These are phyloP conservation scores for Ambrosia trifida DNA, from an alignment of 129 eudicot species.

Conservation along the genomic window DNA sequence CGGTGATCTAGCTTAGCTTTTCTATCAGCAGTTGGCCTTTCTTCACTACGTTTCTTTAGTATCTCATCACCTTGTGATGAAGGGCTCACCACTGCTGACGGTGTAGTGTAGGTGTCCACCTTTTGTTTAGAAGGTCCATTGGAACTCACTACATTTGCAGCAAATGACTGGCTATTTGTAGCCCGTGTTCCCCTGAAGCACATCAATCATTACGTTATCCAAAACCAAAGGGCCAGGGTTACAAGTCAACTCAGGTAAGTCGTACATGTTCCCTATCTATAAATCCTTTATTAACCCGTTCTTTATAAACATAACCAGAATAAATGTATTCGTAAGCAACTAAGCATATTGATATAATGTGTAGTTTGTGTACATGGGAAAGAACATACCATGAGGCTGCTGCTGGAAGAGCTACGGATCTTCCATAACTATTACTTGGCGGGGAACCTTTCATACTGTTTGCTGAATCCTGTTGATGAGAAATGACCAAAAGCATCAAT, in stretches of 20 bases:
- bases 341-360: neutral
- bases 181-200: constrained; percentile 73
- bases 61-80: constrained; percentile 37
- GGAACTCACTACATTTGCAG: constrained; percentile 43
- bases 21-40: constrained; percentile 32
- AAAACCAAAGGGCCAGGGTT: neutral
- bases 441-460: constrained; percentile 62
- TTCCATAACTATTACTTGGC: constrained; percentile 82
- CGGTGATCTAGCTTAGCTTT: constrained; percentile 42
- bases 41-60: constrained; percentile 50
- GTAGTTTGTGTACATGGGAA: neutral
- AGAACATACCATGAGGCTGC: constrained; percentile 84
- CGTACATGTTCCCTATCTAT: too few species aligned
- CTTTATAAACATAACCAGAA: neutral
- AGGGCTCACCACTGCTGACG: constrained; percentile 44
- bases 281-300: too few species aligned
- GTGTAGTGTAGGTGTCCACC: constrained; percentile 39
- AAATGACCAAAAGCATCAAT: constrained; percentile 11
- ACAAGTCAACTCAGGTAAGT: too few species aligned
- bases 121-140: constrained; percentile 59
- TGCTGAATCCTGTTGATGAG: constrained; percentile 48
- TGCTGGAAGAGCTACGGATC: constrained; percentile 82
- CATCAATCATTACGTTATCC: constrained; percentile 17
- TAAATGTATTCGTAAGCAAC: neutral
- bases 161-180: constrained; percentile 46